Evolutionary conservation across 2,329 filamentous ascomycete genomes (phyloP), one percentile per base, ranked within the genome.

Genomic region (Neocucurbitaria cava): DNA sequence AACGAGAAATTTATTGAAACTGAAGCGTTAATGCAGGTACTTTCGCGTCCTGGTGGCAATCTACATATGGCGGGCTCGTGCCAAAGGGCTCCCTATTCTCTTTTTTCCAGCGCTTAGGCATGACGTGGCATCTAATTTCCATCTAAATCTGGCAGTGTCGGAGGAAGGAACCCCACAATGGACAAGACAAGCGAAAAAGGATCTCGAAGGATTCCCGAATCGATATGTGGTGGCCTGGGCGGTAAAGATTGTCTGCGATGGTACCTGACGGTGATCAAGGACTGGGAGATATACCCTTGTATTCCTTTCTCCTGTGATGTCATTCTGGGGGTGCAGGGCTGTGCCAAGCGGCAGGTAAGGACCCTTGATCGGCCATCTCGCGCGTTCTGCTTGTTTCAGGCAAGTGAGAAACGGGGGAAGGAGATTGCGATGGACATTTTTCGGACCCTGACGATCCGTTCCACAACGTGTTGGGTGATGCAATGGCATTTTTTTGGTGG

Each of bases 101-200:
- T 2, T 81, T 70, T 46, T 73, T 81, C 28, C 78, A 80, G 69
- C 65, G 75, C 11, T 56, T 80, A 53, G 77, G 78, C 0, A 80
- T 80, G 76, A 65, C 61, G 33, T 71, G 64, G 69, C 65, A 63
- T 38, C 46, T 38, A 28, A 10, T 52, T 18, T 28, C 39, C 20
- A 43, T 51, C 21, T 49, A 17, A 39, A 18, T 21, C n/a, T n/a
- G n/a, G n/a, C n/a, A n/a, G 33, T 15, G 31, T 35, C 31, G 31
- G 31, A 35, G 13, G 31, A n/a, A 35, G 13, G 31, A 5, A 35
- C 31, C 31, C 13, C 31, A 17, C 31, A 17, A 17, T 11, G 38
- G n/a, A 40, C 3, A 8, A 24, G 10, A 11, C 10, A 40, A 23
- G 20, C 18, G 18, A 40, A 23, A 40, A 23, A 21, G 36, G 36